Evolutionary conservation across 345 rosid genomes (phyloP).

Genomic region (Pistacia vera): DNA sequence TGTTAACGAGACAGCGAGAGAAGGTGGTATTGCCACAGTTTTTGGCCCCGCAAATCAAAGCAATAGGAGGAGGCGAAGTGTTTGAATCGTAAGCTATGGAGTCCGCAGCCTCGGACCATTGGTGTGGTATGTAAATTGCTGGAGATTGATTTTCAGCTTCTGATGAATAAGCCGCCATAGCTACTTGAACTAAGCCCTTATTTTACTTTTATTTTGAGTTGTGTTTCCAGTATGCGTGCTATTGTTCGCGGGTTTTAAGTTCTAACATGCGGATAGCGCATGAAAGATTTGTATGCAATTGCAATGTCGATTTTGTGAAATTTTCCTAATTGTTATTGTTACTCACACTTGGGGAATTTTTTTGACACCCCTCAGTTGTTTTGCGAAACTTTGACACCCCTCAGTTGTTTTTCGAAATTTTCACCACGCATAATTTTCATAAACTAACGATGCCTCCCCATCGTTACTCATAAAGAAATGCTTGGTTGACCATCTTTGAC

Average conservation of each 20-base stretch:
- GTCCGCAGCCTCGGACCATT: constrained; percentile 78
- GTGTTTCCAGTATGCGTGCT: background rate
- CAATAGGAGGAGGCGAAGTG: constrained; percentile 51
- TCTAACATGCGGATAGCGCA: background rate
- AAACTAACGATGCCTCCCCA: too few relatives aligned
- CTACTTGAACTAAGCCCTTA: background rate
- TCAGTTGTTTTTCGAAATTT: too few relatives aligned
- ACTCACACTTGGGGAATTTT: too few relatives aligned
- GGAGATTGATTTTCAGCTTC: constrained; percentile 48
- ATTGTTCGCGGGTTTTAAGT: too few relatives aligned
- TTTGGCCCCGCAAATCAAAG: constrained; percentile 76
- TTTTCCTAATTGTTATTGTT: too few relatives aligned
- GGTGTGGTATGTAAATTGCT: constrained; percentile 48
- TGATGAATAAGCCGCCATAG: constrained; percentile 20
- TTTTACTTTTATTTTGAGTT: background rate
- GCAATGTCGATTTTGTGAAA: background rate
- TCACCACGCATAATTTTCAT: too few relatives aligned
- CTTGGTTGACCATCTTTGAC: too few relatives aligned
- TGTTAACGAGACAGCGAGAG: constrained; percentile 76
- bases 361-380: too few relatives aligned
- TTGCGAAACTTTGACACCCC: too few relatives aligned
- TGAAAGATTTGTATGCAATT: background rate
- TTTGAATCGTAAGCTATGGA: constrained; percentile 47
- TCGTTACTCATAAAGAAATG: too few relatives aligned
- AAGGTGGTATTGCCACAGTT: constrained; percentile 89